Evolutionary conservation across 1,139 yeast species (phyloP), one percentile per base, ranked within the genome.

Genomic region (Suhomyces yuchorum): DNA sequence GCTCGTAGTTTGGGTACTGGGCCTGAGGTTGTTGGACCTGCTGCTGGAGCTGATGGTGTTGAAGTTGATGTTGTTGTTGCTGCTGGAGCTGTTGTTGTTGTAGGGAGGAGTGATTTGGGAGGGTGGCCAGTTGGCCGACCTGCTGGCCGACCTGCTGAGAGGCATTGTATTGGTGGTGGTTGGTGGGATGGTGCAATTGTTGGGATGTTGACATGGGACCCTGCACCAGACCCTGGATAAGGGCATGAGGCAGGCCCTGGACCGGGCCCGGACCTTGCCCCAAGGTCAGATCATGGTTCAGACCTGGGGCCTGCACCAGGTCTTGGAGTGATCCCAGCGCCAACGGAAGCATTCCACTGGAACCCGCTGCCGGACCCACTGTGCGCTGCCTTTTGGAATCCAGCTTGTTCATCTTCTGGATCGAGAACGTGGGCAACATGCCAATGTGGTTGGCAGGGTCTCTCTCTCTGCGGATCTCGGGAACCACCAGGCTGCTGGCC

Each of bases 401-500:
- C 17, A 17, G 44, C n/a, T 34, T 42, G 37, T 34, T 32, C 42
- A 47, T 14, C 30, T 47, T 47, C 30, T 50, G 56, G 4, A 58
- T 53, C 36, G 53, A 41, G 39, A 60, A 61, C 12, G 55, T 30
- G 3, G 63, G 61, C 42, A 51, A 34, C 41, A 46, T 38, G 17
- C 48, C 48, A 15, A 47, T 38, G 32, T 22, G 34, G n/a, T 23
- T 23, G 30, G 44, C 28, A 8, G 44, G 42, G 9, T 43, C 44
- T 19, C 18, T 23, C 14, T 35, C 42, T 6, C 18, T 23, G 19
- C 30, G 23, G 14, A 40, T 9, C 15, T 38, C 40, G 8, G 46
- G 22, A 2, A 20, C 37, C n/a, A 36, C 17, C 28, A 22, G 39
- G 17, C 15, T 24, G 8, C 28, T 17, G 8, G 24, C 23, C 9